Percentiles rank a stretch among this genome's conserved stretches.
Evolutionary conservation across 1,139 yeast species (phyloP).

Genomic region (Saccharomyces hybrid): DNA sequence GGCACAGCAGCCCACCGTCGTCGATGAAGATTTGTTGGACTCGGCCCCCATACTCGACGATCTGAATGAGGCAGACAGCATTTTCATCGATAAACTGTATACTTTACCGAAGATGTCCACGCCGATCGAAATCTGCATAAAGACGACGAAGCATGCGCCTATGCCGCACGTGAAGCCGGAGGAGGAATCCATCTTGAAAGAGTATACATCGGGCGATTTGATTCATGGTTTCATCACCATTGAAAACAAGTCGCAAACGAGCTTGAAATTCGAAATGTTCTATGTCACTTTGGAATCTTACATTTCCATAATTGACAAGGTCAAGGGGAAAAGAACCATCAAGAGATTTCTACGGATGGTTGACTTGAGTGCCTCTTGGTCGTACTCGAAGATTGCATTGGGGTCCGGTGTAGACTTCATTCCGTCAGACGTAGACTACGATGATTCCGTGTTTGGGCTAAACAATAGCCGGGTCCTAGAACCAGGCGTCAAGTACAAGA

Average conservation of each 20-base stretch:
- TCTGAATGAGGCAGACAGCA: conserved; percentile 19
- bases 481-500: conserved; percentile 49
- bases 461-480: conserved; percentile 43
- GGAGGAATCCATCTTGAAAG: conserved; percentile 36
- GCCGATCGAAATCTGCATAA: conserved; percentile 31
- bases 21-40: conserved; percentile 5
- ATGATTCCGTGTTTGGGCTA: conserved; percentile 46
- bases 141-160: conserved; percentile 34
- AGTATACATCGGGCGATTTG: conserved; percentile 48
- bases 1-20: neutral
- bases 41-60: conserved; percentile 15
- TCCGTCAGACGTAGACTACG: conserved; percentile 40
- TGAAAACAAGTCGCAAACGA: conserved; percentile 36
- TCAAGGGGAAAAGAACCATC: conserved; percentile 25
- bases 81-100: conserved; percentile 32
- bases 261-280: conserved; percentile 48
- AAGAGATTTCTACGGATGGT: conserved; percentile 36
- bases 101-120: conserved; percentile 27
- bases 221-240: conserved; percentile 46
- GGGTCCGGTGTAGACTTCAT: conserved; percentile 43
- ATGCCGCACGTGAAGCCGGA: conserved; percentile 24
- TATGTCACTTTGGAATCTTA: conserved; percentile 50
- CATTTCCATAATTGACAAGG: conserved; percentile 29
- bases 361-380: conserved; percentile 39
- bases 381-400: conserved; percentile 33